phyloP scores from a whole-genome alignment of 192 early-diverging fungal species.

The Phycomyces blakesleeanus region DNA sequence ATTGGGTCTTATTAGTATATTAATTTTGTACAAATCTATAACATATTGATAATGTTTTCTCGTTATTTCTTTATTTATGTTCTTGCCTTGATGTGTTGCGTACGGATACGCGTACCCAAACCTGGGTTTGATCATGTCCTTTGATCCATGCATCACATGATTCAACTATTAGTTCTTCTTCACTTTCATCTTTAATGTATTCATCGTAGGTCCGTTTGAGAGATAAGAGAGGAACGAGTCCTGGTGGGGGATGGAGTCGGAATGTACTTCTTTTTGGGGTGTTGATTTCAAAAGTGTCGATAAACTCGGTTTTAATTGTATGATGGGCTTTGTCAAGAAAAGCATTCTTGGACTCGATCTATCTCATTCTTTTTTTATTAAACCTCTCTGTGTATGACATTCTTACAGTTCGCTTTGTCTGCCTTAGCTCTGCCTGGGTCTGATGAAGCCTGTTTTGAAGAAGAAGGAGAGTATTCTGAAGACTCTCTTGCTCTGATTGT shows the following conservation, averaged over 20 bases:
- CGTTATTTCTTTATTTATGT: no score
- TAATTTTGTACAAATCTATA: no score
- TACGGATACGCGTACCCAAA: neutral
- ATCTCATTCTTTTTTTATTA: neutral
- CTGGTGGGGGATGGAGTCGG: neutral
- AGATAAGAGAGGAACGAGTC: neutral
- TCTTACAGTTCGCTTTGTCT: neutral
- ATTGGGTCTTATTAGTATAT: no score
- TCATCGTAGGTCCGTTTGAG: neutral
- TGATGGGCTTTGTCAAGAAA: neutral
- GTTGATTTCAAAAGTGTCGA: neutral
- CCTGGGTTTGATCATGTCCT: neutral
- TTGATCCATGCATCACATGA: neutral
- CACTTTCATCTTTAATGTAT: neutral
- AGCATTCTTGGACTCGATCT: neutral
- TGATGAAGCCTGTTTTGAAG: no score
- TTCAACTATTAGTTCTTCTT: neutral
- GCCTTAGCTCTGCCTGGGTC: no score
- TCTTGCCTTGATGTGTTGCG: no score
- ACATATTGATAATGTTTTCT: no score
- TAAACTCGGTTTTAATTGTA: neutral
- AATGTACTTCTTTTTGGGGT: neutral
- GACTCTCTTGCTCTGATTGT: no score
- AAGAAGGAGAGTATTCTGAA: no score
- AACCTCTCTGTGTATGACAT: neutral